Evolutionary conservation across 2,329 filamentous ascomycete species (phyloP), one percentile per base, ranked within the genome.

Genomic region (Venturia oleaginea): DNA sequence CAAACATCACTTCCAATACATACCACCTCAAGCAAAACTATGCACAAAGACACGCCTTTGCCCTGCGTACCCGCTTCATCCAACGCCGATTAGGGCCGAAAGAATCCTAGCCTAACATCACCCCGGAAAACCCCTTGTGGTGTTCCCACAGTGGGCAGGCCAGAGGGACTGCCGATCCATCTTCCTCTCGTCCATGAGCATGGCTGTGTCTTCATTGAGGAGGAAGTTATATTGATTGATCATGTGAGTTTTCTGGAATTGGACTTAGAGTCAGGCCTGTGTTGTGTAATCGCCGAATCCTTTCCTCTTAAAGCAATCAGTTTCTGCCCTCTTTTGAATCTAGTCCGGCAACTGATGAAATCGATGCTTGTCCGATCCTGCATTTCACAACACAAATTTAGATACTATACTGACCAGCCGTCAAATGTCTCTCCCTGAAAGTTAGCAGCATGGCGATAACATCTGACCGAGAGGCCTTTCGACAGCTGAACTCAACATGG

Each of bases 401-500:
- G 15, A n/a, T 19, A 43, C 46, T 51, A 22, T 51, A 51, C 46
- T 51, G 46, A 51, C 24, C 7, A 24, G 11, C n/a, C n/a, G n/a
- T n/a, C n/a, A n/a, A n/a, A n/a, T n/a, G 51, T 34, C 13, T 55
- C n/a, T 17, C 5, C 46, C 46, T n/a, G 22, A 22, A 11, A 48
- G 10, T 48, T 48, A 11, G 8, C 22, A 48, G 19, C 8, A 48
- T 48, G 46, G 8, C 46, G n/a, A 48, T 13, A 7, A 22, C 7
- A 13, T 43, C 38, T 32, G 34, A 43, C 22, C 17, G 17, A 6
- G 24, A 54, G 17, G 30, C 1, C 19, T 7, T 63, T 40, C 43
- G 62, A 13, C 43, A 51, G 40, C 34, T 63, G 30, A 22, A 59
- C 13, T 51, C 62, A 57, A 57, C 24, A 64, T 73, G 72, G 72